Evolutionary conservation across 306 rosid species (phyloP), one percentile per base, ranked within the genome.

Genomic region (Ochetophila trinervis): DNA sequence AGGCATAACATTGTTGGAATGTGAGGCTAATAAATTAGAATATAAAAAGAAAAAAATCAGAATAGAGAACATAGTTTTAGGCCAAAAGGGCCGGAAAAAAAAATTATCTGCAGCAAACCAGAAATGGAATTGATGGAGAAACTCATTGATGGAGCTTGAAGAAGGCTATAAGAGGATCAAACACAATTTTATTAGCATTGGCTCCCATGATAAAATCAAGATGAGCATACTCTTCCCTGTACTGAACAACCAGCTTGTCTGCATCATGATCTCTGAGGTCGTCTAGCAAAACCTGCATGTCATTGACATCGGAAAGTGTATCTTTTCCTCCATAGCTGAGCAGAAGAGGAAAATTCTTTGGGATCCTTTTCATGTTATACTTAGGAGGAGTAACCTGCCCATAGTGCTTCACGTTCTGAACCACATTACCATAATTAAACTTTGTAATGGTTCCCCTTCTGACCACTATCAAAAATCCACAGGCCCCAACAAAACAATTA

Each of bases 311-410:
- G 7, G 96, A 72, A 34, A 89, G 82, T 2, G 76, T 65, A 58
- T 89, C 93, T 0, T 80, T 80, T 5, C 87, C 92, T n/a, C 93
- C 93, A 66, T 82, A 80, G 56, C 88, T 66, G 4, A 84, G n/a
- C 66, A 80, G 84, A 16, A 89, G 79, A 42, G 93, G 96, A 72
- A 84, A 60, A 5, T 84, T 73, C n/a, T 78, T 78, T 18, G 87
- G 84, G 67, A 89, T 75, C 24, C 68, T 72, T 24, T 76, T 57
- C 80, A 89, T 72, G 77, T 82, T 75, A 74, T 89, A 89, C 22
- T 47, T 65, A 0, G 93, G 88, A 51, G 92, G 92, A 62, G 78
- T 76, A 1, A 81, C 18, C 24, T 72, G 84, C 66, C 83, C 85
- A 57, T 89, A 86, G 65, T 78, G 81, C 71, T 22, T 59, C 17